Conservation (phyloP, 164 flowering plant species). For the Litsea cubeba region DNA sequence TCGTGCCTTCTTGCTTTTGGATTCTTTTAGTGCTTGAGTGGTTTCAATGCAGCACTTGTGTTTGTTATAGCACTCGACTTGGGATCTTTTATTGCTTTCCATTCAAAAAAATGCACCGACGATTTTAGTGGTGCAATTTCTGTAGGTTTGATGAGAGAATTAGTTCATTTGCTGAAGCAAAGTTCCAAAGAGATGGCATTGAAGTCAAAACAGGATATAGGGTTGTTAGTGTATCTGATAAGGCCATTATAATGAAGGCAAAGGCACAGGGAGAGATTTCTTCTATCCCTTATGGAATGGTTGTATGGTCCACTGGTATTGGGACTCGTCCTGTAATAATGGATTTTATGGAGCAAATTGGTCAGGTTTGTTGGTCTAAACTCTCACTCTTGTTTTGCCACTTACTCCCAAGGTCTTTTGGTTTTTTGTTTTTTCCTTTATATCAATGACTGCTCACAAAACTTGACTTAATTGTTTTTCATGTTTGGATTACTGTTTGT, state of each 20-base stretch:
- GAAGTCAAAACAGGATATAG: slow-evolving; percentile 59
- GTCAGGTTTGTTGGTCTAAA: slow-evolving; percentile 48
- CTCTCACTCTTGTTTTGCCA: slow-evolving; percentile 6
- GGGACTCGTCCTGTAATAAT: slow-evolving; percentile 74
- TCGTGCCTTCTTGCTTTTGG: neutral
- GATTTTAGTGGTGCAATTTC: slow-evolving; percentile 1
- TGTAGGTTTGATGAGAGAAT: slow-evolving; percentile 91
- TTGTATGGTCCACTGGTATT: slow-evolving; percentile 92
- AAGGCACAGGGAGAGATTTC: slow-evolving; percentile 33
- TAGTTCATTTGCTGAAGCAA: slow-evolving; percentile 66
- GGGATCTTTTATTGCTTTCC: neutral
- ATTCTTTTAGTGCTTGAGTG: neutral
- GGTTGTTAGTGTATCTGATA: slow-evolving; percentile 61
- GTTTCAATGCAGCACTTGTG: neutral
- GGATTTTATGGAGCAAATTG: slow-evolving; percentile 85
- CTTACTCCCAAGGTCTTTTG: neutral
- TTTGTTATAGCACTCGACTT: neutral
- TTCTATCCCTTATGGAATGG: slow-evolving; percentile 73
- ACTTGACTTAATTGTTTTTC: neutral
- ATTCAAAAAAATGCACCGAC: slow-evolving; percentile 2
- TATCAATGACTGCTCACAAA: neutral
- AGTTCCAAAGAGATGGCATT: slow-evolving; percentile 77
- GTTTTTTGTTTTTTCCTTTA: neutral
- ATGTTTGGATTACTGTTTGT: neutral
- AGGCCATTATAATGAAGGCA: slow-evolving; percentile 47